These are phyloP conservation scores for Paecilomyces fulvus DNA, from an alignment of 2,329 filamentous ascomycete genomes.

Conservation along the genomic window DNA sequence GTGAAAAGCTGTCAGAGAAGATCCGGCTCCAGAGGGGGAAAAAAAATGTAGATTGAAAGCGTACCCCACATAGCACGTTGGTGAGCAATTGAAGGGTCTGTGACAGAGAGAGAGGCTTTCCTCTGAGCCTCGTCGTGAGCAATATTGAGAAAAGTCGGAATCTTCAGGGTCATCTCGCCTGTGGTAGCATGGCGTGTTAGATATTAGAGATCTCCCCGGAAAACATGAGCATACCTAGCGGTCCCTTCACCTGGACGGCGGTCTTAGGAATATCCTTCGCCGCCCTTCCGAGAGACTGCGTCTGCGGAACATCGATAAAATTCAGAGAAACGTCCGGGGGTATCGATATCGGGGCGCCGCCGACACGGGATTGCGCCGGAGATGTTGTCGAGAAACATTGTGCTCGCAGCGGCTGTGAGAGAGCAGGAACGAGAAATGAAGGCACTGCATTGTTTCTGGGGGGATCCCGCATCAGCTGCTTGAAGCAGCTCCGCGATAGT, in stretches of 20 bases:
- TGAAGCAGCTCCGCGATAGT: constrained; percentile 52
- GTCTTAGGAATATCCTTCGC: constrained; percentile 55
- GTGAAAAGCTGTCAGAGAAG: constrained; percentile 12
- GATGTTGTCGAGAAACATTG: constrained; percentile 65
- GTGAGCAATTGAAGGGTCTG: constrained; percentile 58
- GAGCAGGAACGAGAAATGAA: constrained; percentile 64
- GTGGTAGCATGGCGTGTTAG: constrained; percentile 1
- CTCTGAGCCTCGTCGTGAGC: constrained; percentile 55
- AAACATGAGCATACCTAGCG: constrained; percentile 52
- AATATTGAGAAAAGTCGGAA: constrained; percentile 72
- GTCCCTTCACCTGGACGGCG: constrained; percentile 66
- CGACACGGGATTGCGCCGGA: constrained; percentile 69
- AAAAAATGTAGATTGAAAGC: constrained; percentile 17
- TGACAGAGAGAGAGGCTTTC: constrained; percentile 60
- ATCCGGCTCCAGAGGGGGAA: not conserved
- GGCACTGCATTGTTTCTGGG: constrained; percentile 50
- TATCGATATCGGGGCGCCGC: constrained; percentile 68
- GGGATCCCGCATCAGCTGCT: constrained; percentile 45
- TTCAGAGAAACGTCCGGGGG: constrained; percentile 74
- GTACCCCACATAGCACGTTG: constrained; percentile 96
- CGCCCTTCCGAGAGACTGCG: constrained; percentile 49
- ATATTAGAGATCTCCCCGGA: not conserved
- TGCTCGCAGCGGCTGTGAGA: constrained; percentile 39
- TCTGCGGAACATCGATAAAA: constrained; percentile 55
- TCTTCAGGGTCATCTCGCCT: constrained; percentile 67